Evolutionary conservation across 179 eudicot genomes (phyloP).

Genomic region (Beta macrorhiza): DNA sequence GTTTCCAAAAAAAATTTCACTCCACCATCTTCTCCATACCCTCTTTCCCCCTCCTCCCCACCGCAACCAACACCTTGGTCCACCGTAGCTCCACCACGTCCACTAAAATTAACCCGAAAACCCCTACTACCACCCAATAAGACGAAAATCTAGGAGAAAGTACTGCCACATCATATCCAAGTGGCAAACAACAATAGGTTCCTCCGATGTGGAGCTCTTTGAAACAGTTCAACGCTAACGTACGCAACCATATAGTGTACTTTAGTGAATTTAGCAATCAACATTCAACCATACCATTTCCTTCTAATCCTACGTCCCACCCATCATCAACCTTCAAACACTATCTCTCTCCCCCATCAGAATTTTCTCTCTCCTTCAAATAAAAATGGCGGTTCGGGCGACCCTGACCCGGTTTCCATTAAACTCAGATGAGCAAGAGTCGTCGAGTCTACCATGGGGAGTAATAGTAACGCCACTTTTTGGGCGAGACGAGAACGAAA

Average conservation of each 20-base stretch:
- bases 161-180: background rate
- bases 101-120: no score
- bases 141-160: no score
- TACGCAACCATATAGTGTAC: background rate
- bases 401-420: constrained; percentile 65
- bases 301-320: background rate
- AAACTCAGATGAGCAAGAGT: constrained; percentile 63
- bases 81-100: no score
- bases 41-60: no score
- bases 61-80: no score
- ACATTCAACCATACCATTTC: no score
- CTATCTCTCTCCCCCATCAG: background rate
- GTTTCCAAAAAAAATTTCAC: no score
- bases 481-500: constrained; percentile 65
- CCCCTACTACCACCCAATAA: no score
- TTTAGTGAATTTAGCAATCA: background rate
- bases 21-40: no score
- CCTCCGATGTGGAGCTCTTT: constrained; percentile 15
- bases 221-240: constrained; percentile 8
- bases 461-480: constrained; percentile 75
- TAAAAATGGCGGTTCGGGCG: constrained; percentile 70
- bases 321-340: constrained; percentile 12
- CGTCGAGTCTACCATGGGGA: constrained; percentile 88
- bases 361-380: no score
- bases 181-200: constrained; percentile 23